These are phyloP conservation scores for Phytophthora podocarpi DNA, from an alignment of 352 stramenopile genomes.

Conservation along the genomic window DNA sequence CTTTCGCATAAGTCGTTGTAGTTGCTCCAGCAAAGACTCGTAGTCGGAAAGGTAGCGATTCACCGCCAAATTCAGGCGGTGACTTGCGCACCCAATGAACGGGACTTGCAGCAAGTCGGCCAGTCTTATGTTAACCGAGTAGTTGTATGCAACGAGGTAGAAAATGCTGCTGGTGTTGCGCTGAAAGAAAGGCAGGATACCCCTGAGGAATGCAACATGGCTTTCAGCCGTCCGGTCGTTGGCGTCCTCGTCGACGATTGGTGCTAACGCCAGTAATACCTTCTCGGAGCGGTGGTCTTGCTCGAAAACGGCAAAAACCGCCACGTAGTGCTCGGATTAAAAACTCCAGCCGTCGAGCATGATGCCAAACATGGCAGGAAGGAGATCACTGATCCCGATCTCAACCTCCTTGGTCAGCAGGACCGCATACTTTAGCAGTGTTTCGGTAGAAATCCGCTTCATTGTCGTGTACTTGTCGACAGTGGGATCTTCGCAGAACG, in stretches of 20 bases:
- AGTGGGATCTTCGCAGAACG: conserved; percentile 1
- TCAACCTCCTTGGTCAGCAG: no score
- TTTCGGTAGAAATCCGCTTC: no score
- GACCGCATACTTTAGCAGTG: no score
- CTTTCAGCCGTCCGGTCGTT: not conserved
- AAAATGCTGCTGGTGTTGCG: not conserved
- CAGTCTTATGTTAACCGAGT: not conserved
- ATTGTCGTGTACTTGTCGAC: conserved; percentile 10
- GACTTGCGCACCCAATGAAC: not conserved
- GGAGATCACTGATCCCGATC: no score
- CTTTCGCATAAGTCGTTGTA: conserved; percentile 3
- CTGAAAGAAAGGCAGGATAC: not conserved
- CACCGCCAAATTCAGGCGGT: conserved; percentile 2
- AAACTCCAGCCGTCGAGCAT: no score
- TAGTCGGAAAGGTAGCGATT: not conserved
- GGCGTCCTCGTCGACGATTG: not conserved
- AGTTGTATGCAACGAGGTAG: not conserved
- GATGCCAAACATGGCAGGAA: no score
- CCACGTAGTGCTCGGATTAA: not conserved
- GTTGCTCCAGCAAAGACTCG: not conserved
- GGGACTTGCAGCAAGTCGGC: not conserved
- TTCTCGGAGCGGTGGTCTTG: not conserved
- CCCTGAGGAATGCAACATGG: not conserved
- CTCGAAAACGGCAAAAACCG: conserved; percentile 2
- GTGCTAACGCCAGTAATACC: not conserved